Base-by-base conservation (phyloP, 164 flowering plant species). In the Berberis vulgaris region DNA sequence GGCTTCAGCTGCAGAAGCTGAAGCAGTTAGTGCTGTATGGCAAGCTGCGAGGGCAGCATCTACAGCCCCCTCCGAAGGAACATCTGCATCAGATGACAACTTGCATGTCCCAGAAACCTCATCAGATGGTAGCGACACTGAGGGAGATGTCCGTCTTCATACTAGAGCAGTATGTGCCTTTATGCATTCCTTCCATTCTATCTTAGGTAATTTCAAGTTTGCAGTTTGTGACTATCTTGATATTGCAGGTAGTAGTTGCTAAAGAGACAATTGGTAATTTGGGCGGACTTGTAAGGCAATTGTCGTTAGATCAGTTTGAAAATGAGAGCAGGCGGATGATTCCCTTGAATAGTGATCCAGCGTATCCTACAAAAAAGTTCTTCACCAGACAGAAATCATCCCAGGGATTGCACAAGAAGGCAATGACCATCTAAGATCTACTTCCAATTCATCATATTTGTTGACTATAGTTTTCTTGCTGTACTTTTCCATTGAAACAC, bases 1-100 rank as follows among this genome's bases (percentile, higher is more conserved):
- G 75, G 89, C 88, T 53, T 95, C 97, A 64, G 84, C 97, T 71
- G 99, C 99, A 63, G 99, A 95, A 83, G 97, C 97, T 57, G 97
- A 89, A 72, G 97, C 89, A 65, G 94, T 85, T 54, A 80, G 71
- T 77, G 88, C 96, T 70, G 94, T 85, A 64, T 91, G 96, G 96
- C 87, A 86, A 77, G 96, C 97, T 75, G 87, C 79, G 46, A 89
- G 84, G 78, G 82, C 86, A 63, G 80, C 87, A 71, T 83, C 91
- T 63, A 65, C 80, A 12, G 59, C 66, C 59, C 71, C 84, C 58
- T 71, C 69, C 9, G 89, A 80, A 69, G 88, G 72, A 68, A 64
- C 82, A 60, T 81, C 96, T 57, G 74, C 72, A 57, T 81, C 89
- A 43, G 82, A 82, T 67, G 83, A 78, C 41, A 72, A 82, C 58